Evolutionary conservation across 2,329 filamentous ascomycete species (phyloP).

Genomic region (Apiospora saccharicola): DNA sequence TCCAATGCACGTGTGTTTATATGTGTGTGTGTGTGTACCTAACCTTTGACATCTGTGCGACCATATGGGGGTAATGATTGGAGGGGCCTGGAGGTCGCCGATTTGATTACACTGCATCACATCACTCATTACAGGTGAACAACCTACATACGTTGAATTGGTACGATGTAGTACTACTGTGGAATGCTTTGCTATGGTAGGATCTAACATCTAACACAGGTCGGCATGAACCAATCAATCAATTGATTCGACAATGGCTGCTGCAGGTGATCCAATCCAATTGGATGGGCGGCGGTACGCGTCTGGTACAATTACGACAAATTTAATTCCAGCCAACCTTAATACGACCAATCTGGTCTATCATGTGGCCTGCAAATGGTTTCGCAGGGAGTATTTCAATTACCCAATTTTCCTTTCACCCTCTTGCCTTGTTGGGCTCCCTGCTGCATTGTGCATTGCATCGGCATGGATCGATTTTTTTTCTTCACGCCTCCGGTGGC

Average conservation of each 20-base stretch:
- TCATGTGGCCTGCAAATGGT: not conserved
- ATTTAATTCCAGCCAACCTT: not conserved
- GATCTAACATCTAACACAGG: no score
- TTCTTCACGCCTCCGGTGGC: not conserved
- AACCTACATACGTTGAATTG: no score
- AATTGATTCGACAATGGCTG: no score
- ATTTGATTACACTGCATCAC: not conserved
- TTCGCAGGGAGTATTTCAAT: not conserved
- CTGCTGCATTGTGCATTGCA: conserved; percentile 2
- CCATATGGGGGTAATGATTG: no score
- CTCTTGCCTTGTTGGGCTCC: not conserved
- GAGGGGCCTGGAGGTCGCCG: no score
- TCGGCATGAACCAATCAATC: no score
- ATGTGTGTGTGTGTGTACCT: not conserved
- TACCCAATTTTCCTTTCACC: not conserved
- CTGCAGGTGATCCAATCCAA: no score
- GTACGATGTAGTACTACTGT: no score
- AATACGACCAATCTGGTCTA: not conserved
- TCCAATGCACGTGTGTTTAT: not conserved
- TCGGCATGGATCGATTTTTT: not conserved
- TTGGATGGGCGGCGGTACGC: no score
- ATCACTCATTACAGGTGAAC: not conserved
- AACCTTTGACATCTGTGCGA: not conserved
- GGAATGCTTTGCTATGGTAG: no score
- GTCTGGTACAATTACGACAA: not conserved